phyloP scores from a whole-genome alignment of 768 basidiomycete species.

The Sarcomyxa edulis region DNA sequence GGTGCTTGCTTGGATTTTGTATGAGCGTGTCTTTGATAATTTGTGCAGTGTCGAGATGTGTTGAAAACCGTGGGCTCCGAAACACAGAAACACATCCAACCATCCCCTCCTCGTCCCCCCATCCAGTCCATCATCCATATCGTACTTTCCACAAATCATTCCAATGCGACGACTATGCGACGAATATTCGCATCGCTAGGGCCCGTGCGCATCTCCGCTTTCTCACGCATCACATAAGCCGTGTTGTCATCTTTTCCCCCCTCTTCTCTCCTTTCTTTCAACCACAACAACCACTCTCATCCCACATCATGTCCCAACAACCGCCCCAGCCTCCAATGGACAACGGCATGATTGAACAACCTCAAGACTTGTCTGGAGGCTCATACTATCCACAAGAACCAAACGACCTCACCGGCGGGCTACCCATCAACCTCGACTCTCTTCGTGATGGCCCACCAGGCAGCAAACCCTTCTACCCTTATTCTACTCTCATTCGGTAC shows the following conservation, averaged over 20 bases:
- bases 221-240: conserved; percentile 13
- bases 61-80: conserved; percentile 51
- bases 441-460: conserved; percentile 84
- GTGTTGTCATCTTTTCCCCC: background rate
- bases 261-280: conserved; percentile 10
- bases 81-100: conserved; percentile 29
- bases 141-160: conserved; percentile 1
- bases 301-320: conserved; percentile 12
- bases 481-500: conserved; percentile 85
- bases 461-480: conserved; percentile 87
- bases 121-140: conserved; percentile 23
- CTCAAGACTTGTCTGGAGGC: conserved; percentile 48
- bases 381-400: conserved; percentile 68
- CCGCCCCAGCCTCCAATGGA: conserved; percentile 39
- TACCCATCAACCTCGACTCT: conserved; percentile 84
- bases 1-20: conserved; percentile 48
- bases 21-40: conserved; percentile 72
- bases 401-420: conserved; percentile 75
- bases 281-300: conserved; percentile 31
- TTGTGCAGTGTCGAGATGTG: conserved; percentile 65
- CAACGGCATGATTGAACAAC: conserved; percentile 46
- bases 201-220: conserved; percentile 13
- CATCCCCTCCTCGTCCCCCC: conserved; percentile 28
- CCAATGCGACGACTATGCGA: background rate
- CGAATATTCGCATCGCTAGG: conserved; percentile 13